These are phyloP conservation scores for Emergomyces orientalis DNA, from an alignment of 2,329 filamentous ascomycete species.

Conservation along the genomic window DNA sequence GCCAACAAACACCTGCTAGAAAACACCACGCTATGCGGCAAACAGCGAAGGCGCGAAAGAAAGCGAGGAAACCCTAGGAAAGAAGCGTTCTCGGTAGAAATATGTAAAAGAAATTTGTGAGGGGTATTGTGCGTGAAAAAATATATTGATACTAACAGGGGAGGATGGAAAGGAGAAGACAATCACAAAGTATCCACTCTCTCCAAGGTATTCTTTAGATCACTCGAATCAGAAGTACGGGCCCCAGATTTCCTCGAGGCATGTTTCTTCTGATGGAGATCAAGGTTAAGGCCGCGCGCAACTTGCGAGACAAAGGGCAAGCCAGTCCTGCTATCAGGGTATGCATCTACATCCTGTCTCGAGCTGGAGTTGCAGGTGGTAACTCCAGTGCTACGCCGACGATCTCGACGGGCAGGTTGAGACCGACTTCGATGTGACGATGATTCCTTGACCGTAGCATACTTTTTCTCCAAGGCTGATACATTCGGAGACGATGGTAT, in stretches of 20 bases:
- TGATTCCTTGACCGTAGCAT: neutral
- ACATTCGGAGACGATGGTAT: constrained; percentile 20
- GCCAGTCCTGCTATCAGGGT: constrained; percentile 30
- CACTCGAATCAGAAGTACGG: neutral
- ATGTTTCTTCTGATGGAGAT: constrained; percentile 27
- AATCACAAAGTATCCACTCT: constrained; percentile 9
- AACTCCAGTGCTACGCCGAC: neutral
- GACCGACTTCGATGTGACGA: constrained; percentile 2
- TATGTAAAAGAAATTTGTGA: no score
- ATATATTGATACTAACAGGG: neutral
- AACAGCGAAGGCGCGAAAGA: neutral
- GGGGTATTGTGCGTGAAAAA: neutral
- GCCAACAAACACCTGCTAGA: neutral
- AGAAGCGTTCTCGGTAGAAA: neutral
- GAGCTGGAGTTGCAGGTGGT: neutral
- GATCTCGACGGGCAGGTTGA: constrained; percentile 13
- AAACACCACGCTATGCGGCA: neutral
- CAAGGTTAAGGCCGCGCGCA: constrained; percentile 34
- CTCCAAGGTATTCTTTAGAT: constrained; percentile 3
- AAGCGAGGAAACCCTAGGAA: neutral
- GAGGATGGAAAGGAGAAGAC: neutral
- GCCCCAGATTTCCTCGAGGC: constrained; percentile 18
- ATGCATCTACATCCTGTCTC: constrained; percentile 26
- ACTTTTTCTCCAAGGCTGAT: constrained; percentile 16
- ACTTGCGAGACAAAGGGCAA: constrained; percentile 32